A percentile compares a stretch with the other conserved stretches of the same genome.
Conservation (phyloP, 2,329 filamentous ascomycete genomes). For the Anthostomella pinea region DNA sequence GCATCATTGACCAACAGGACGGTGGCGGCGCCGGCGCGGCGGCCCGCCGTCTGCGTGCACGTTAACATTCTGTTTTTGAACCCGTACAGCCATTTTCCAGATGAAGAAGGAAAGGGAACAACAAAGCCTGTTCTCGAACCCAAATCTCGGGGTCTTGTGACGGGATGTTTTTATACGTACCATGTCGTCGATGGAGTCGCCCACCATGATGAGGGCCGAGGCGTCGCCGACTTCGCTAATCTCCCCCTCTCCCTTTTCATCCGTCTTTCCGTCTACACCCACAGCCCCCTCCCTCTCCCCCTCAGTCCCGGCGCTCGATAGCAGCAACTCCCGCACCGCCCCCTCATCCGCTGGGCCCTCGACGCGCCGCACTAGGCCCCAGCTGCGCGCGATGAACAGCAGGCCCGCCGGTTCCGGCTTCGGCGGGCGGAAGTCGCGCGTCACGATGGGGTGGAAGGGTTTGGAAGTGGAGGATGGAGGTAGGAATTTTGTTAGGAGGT, state of each 20-base stretch:
- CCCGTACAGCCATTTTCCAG: too few relatives aligned
- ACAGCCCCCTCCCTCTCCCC: slow-evolving; percentile 19
- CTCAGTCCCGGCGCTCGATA: slow-evolving; percentile 1
- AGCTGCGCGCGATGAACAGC: slow-evolving; percentile 74
- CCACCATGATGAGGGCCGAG: slow-evolving; percentile 60
- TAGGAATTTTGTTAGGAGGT: slow-evolving; percentile 75
- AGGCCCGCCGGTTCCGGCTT: slow-evolving; percentile 90
- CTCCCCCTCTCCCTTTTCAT: slow-evolving; percentile 13
- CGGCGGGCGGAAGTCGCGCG: slow-evolving; percentile 75
- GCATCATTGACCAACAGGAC: slow-evolving; percentile 83
- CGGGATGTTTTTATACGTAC: too few relatives aligned
- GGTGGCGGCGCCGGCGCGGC: slow-evolving; percentile 79
- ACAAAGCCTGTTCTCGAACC: too few relatives aligned
- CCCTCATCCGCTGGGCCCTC: slow-evolving; percentile 11
- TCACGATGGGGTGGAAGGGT: slow-evolving; percentile 81
- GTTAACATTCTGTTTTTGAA: too few relatives aligned
- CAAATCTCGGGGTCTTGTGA: too few relatives aligned
- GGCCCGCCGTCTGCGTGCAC: slow-evolving; percentile 81
- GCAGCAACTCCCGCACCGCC: slow-evolving; percentile 9
- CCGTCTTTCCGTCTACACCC: slow-evolving; percentile 13
- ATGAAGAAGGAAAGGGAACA: too few relatives aligned
- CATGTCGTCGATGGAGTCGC: slow-evolving; percentile 90
- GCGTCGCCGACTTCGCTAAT: slow-evolving; percentile 45
- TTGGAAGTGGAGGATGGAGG: slow-evolving; percentile 58
- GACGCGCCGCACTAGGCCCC: slow-evolving; percentile 54